Percentiles rank a stretch among this genome's conserved stretches.
phyloP scores from a whole-genome alignment of 108 stramenopile genomes.

The Conticribra guillardii region DNA sequence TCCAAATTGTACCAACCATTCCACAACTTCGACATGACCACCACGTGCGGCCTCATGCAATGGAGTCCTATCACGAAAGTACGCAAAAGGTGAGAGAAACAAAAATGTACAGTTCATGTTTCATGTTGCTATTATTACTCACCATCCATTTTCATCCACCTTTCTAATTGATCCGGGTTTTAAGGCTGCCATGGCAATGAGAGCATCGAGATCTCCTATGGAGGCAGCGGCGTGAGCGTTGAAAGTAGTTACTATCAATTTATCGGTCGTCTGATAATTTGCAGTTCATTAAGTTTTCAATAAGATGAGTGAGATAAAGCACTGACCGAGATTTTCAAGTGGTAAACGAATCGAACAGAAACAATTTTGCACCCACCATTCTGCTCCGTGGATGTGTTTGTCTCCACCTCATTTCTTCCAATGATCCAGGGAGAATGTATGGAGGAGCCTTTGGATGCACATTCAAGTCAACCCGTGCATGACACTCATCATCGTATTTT shows the following conservation, averaged over 20 bases:
- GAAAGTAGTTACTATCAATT: slow-evolving; percentile 6
- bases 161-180: slow-evolving; percentile 55
- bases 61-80: slow-evolving; percentile 54
- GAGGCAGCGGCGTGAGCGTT: slow-evolving; percentile 64
- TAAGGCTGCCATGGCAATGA: slow-evolving; percentile 49
- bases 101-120: too few species aligned
- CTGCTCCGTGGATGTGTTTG: slow-evolving; percentile 26
- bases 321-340: too few species aligned
- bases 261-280: slow-evolving; percentile 3
- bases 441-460: slow-evolving; percentile 15
- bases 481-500: slow-evolving; percentile 20
- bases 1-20: slow-evolving; percentile 54
- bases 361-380: slow-evolving; percentile 31
- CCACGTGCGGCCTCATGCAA: slow-evolving; percentile 85
- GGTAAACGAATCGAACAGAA: too few species aligned
- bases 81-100: neutral
- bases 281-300: slow-evolving; percentile 1
- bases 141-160: slow-evolving; percentile 77
- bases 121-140: too few species aligned
- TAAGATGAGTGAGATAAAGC: too few species aligned
- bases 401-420: slow-evolving; percentile 34
- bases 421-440: slow-evolving; percentile 38
- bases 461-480: slow-evolving; percentile 31
- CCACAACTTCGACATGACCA: slow-evolving; percentile 63
- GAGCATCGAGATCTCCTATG: slow-evolving; percentile 49